Evolutionary conservation across 106 monocot species (phyloP).

Genomic region (Vanilla planifolia): DNA sequence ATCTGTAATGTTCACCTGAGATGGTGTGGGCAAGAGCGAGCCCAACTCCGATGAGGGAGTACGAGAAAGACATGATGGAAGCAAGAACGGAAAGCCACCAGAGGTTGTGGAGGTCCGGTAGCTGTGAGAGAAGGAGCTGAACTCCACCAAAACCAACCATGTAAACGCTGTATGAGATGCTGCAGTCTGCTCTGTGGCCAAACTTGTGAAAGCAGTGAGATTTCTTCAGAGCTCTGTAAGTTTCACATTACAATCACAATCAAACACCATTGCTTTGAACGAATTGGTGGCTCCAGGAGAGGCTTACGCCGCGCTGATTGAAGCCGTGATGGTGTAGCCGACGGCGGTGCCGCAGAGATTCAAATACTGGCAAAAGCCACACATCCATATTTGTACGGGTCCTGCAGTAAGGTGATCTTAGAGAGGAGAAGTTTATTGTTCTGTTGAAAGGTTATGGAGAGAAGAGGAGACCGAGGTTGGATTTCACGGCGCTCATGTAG

Average conservation of each 20-base stretch:
- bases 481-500: slow-evolving; percentile 17
- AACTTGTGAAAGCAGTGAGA: slow-evolving; percentile 41
- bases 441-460: not conserved
- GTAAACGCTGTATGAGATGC: slow-evolving; percentile 17
- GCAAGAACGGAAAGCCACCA: slow-evolving; percentile 46
- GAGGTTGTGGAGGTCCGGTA: slow-evolving; percentile 49
- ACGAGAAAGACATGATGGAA: slow-evolving; percentile 45
- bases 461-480: slow-evolving; percentile 7
- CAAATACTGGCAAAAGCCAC: slow-evolving; percentile 51
- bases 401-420: slow-evolving; percentile 15
- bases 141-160: slow-evolving; percentile 39
- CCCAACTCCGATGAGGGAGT: slow-evolving; percentile 33
- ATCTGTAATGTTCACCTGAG: slow-evolving; percentile 31
- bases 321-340: slow-evolving; percentile 75
- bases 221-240: slow-evolving; percentile 28
- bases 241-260: not conserved
- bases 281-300: not conserved
- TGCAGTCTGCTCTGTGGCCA: slow-evolving; percentile 36
- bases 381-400: slow-evolving; percentile 22
- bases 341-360: slow-evolving; percentile 57
- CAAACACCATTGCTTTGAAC: not conserved
- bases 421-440: not conserved
- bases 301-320: slow-evolving; percentile 61
- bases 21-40: slow-evolving; percentile 24
- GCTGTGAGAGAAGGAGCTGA: slow-evolving; percentile 43